Evolutionary conservation across 1,284 basidiomycete genomes (phyloP).

Genomic region (Xerocomus nothofagi): DNA sequence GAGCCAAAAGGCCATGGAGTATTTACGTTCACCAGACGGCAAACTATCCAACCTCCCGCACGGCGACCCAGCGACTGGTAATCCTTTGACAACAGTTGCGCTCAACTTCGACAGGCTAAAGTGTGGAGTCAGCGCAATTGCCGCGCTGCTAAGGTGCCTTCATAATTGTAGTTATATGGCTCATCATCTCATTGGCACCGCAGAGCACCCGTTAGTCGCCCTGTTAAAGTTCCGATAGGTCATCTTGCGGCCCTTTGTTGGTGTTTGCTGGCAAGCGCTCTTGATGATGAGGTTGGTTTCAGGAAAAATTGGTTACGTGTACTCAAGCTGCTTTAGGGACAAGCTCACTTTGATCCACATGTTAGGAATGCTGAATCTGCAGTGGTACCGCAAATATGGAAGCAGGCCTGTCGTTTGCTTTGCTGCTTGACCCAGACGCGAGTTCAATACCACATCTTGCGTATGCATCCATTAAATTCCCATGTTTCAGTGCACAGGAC

Average conservation of each 20-base stretch:
- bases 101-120: slow-evolving; percentile 60
- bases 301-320: slow-evolving; percentile 5
- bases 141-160: slow-evolving; percentile 52
- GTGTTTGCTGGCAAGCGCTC: slow-evolving; percentile 56
- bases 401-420: slow-evolving; percentile 52
- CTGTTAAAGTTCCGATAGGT: slow-evolving; percentile 75
- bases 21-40: slow-evolving; percentile 8
- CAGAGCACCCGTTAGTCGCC: slow-evolving; percentile 61
- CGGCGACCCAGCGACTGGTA: slow-evolving; percentile 25
- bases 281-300: slow-evolving; percentile 49
- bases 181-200: slow-evolving; percentile 4
- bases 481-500: slow-evolving; percentile 45
- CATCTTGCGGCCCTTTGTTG: slow-evolving; percentile 50
- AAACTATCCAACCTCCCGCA: slow-evolving; percentile 11
- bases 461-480: slow-evolving; percentile 6
- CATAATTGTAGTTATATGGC: neutral
- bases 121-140: slow-evolving; percentile 52
- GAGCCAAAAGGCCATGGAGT: slow-evolving; percentile 11
- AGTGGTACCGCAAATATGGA: slow-evolving; percentile 54
- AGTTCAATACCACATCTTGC: slow-evolving; percentile 12
- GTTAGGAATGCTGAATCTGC: slow-evolving; percentile 55
- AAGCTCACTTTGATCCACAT: slow-evolving; percentile 49
- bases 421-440: slow-evolving; percentile 51
- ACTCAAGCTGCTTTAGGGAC: slow-evolving; percentile 38
- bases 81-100: slow-evolving; percentile 46